Evolutionary conservation across 164 flowering plant genomes (phyloP), one percentile per base, ranked within the genome.

Genomic region (Annona cherimola): DNA sequence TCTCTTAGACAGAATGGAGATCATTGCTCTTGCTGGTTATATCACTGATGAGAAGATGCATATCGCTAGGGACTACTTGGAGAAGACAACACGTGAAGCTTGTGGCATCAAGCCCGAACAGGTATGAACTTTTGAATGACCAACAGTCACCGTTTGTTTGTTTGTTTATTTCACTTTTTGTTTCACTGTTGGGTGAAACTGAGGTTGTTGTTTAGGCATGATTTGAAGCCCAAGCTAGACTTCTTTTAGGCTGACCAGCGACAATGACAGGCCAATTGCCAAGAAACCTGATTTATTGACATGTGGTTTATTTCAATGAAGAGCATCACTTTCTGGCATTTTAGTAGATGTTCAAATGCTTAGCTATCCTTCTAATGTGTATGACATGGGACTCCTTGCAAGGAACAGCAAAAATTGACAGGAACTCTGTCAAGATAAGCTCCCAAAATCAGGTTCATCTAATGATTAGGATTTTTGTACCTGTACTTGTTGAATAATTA

Each of bases 41-140:
- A 96, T 92, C 45, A 86, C 97, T 44, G 98, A 93, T 83, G 99
- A 96, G 81, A 96, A 96, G 84, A 80, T 90, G 87, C 98, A 92
- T 80, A 96, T 96, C 68, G 99, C 98, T 1, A 81, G 98, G 75
- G 98, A 89, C 73, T 93, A 90, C 75, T 83, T 96, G 84, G 97
- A 91, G 81, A 93, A 93, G 83, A 74, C 85, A 42, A 87, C 97
- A 26, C 87, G 96, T 57, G 97, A 93, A 79, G 86, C 94, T 61
- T 93, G 95, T 85, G 99, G 99, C 55, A 83, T 96, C 78, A 89
- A 84, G 80, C 93, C 92, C 63, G 97, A 91, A 73, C 92, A 89
- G 86, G 99, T 92, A 67, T 43, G 40, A 19, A 40, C 45, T 63
- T 20, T 59, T 16, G 40, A 63, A 35, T 11, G 39, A 61, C 16